Percentiles rank a stretch among this genome's conserved stretches.
These are phyloP conservation scores for Pittosporum tobira DNA, from an alignment of 129 eudicot species.

Conservation along the genomic window DNA sequence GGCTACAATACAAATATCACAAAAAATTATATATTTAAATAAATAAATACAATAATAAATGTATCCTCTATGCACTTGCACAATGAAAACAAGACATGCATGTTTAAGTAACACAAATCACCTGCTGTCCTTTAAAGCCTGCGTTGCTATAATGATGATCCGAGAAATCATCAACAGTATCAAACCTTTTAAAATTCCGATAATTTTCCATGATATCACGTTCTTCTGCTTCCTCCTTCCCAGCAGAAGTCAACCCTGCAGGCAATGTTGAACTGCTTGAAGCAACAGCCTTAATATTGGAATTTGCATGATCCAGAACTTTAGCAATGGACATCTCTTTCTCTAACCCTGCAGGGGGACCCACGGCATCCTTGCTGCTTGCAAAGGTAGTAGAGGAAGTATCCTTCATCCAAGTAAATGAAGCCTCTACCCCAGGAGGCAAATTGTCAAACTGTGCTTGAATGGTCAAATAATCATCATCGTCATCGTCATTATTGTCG, in stretches of 20 bases:
- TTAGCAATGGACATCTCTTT: slow-evolving; percentile 14
- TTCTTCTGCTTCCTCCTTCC: slow-evolving; percentile 23
- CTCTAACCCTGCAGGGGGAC: slow-evolving; percentile 7
- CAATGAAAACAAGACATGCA: not conserved
- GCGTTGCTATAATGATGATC: slow-evolving; percentile 40
- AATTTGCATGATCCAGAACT: slow-evolving; percentile 1
- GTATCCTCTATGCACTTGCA: not conserved
- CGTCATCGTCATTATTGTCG: slow-evolving; percentile 31
- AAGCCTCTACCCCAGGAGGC: slow-evolving; percentile 77
- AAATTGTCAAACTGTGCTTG: slow-evolving; percentile 70
- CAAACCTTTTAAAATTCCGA: slow-evolving; percentile 45
- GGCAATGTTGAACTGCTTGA: slow-evolving; percentile 36
- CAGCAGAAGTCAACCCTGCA: slow-evolving; percentile 15
- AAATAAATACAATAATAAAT: not conserved
- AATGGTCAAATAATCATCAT: slow-evolving; percentile 41
- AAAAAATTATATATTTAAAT: not conserved
- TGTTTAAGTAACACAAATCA: slow-evolving; percentile 10
- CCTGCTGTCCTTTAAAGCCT: slow-evolving; percentile 42
- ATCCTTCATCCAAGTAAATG: slow-evolving; percentile 42
- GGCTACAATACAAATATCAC: slow-evolving; percentile 27
- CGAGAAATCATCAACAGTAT: slow-evolving; percentile 48
- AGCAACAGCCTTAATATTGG: slow-evolving; percentile 21
- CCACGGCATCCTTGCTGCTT: slow-evolving; percentile 2
- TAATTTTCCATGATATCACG: slow-evolving; percentile 30
- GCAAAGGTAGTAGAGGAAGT: slow-evolving; percentile 14